These are phyloP conservation scores for Aspergillus sclerotiicarbonarius DNA, from an alignment of 495 filamentous ascomycete genomes.

Conservation along the genomic window DNA sequence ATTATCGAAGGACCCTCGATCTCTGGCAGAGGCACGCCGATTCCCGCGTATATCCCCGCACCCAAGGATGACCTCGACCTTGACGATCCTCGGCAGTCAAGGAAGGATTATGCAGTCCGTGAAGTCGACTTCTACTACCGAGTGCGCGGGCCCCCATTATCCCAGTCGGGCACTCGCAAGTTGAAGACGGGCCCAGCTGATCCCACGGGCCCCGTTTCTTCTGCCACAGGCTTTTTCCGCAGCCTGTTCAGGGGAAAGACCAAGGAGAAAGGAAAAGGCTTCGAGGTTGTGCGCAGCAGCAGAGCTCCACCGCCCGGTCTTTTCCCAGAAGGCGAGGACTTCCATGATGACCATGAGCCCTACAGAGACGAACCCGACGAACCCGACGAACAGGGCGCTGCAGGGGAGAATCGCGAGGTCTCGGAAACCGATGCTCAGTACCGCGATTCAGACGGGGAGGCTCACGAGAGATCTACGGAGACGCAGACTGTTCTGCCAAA, in stretches of 20 bases:
- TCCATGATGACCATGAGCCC: constrained; percentile 56
- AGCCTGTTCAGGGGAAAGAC: constrained; percentile 74
- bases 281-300: constrained; percentile 89
- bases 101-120: constrained; percentile 83
- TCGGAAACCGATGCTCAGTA: constrained; percentile 42
- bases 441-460: constrained; percentile 47
- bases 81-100: constrained; percentile 49
- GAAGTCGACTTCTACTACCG: constrained; percentile 97
- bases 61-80: constrained; percentile 55
- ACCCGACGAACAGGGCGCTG: constrained; percentile 40
- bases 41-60: constrained; percentile 50
- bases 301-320: constrained; percentile 54
- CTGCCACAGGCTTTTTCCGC: constrained; percentile 85
- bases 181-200: constrained; percentile 93
- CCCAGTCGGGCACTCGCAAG: constrained; percentile 73
- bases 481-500: constrained; percentile 54
- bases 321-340: constrained; percentile 37
- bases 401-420: constrained; percentile 27
- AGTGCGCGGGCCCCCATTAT: constrained; percentile 83
- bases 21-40: constrained; percentile 52
- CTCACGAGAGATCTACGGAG: constrained; percentile 13
- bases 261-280: constrained; percentile 89
- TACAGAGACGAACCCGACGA: constrained; percentile 63
- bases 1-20: constrained; percentile 46
- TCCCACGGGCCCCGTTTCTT: constrained; percentile 84